Conservation (phyloP, 2,329 filamentous ascomycete species). For the Paraphoma chrysanthemicola region DNA sequence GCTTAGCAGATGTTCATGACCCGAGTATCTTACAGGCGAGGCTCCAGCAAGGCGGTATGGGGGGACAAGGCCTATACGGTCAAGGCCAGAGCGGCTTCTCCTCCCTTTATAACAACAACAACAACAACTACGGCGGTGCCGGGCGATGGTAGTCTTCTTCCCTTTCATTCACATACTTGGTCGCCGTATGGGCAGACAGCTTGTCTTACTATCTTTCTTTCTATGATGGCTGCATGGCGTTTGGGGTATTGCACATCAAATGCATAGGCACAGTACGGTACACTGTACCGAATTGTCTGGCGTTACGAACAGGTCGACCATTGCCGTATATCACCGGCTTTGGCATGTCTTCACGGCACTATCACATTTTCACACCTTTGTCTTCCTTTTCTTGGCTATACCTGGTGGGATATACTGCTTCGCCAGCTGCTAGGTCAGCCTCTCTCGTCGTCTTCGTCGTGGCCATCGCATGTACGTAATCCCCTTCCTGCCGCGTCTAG, state of each 20-base stretch:
- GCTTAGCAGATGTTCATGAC: slow-evolving; percentile 99
- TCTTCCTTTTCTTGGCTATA: slow-evolving; percentile 33
- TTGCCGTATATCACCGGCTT: slow-evolving; percentile 36
- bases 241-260: slow-evolving; percentile 40
- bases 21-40: slow-evolving; percentile 98
- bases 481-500: slow-evolving; percentile 47
- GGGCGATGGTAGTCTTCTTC: slow-evolving; percentile 47
- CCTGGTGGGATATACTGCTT: slow-evolving; percentile 44
- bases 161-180: slow-evolving; percentile 40
- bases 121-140: slow-evolving; percentile 58
- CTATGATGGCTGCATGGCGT: slow-evolving; percentile 48
- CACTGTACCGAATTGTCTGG: slow-evolving; percentile 45
- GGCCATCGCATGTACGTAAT: slow-evolving; percentile 54
- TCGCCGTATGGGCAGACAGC: slow-evolving; percentile 30
- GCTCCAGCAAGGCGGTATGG: slow-evolving; percentile 85
- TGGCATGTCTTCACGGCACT: slow-evolving; percentile 42
- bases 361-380: slow-evolving; percentile 38
- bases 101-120: slow-evolving; percentile 74
- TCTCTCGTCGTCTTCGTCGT: slow-evolving; percentile 56
- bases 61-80: slow-evolving; percentile 88
- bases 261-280: slow-evolving; percentile 48
- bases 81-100: slow-evolving; percentile 94
- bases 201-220: slow-evolving; percentile 42
- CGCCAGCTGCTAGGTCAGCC: slow-evolving; percentile 42
- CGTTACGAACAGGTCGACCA: slow-evolving; percentile 43